phyloP scores from a whole-genome alignment of 306 rosid genomes.

The Crataegus laevigata region DNA sequence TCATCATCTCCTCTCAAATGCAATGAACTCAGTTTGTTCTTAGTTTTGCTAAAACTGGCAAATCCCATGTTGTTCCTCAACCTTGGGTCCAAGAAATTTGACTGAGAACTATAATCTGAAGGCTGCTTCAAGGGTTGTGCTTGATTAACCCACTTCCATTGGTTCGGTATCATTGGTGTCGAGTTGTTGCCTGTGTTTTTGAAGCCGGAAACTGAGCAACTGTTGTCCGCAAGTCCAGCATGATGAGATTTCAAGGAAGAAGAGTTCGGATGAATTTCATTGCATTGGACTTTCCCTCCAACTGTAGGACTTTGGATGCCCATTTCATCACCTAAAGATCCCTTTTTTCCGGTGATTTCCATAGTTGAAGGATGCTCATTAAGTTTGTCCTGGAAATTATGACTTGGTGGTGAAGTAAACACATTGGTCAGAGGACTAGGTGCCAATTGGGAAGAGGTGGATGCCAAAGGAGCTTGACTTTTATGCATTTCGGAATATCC shows the following conservation, averaged over 20 bases:
- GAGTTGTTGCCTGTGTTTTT: constrained; percentile 9
- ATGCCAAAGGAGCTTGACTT: constrained; percentile 20
- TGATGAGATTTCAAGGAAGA: background rate
- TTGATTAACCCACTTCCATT: constrained; percentile 10
- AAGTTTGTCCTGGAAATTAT: constrained; percentile 3
- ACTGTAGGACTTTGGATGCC: background rate
- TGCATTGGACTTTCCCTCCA: background rate
- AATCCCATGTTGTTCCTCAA: background rate
- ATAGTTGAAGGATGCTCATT: background rate
- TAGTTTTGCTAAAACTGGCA: constrained; percentile 11
- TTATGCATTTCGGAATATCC: constrained; percentile 10
- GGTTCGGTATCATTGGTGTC: constrained; percentile 1
- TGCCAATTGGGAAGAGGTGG: constrained; percentile 1
- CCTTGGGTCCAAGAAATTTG: background rate
- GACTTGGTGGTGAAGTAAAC: constrained; percentile 6
- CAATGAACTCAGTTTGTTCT: constrained; percentile 4
- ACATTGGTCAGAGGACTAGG: background rate
- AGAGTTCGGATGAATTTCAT: constrained; percentile 1
- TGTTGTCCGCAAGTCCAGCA: constrained; percentile 1
- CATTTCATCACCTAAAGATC: constrained; percentile 6
- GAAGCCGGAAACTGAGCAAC: constrained; percentile 5
- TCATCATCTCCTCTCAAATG: background rate
- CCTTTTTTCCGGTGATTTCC: background rate
- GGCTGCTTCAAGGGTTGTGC: background rate
- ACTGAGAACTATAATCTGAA: constrained; percentile 3